Base-by-base conservation (phyloP, 1,139 yeast species). In the Scheffersomyces segobiensis region DNA sequence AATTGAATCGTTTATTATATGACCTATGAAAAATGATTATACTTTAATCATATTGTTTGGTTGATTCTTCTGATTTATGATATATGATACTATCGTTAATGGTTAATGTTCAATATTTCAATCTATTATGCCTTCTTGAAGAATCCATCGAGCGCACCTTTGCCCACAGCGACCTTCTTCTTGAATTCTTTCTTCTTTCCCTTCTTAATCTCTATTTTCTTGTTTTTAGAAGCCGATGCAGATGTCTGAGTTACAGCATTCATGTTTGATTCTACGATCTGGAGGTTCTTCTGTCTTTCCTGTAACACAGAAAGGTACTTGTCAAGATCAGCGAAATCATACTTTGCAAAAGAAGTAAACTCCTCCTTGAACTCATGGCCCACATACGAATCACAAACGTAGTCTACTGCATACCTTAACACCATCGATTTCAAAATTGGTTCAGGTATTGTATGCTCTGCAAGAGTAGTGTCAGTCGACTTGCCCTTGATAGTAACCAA, bases 81-180 rank as follows among this genome's bases (percentile, higher is more conserved):
- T 48, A 52, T 48, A 52, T 39, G 46, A 42, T 32, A 48, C 39
- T 22, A 48, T 48, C 7, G 17, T 20, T 39, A 21, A 42, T 22
- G 14, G 42, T 32, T 3, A 32, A 17, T 17, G 21, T 14, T n/a
- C 26, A 20, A 48, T 48, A 48, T 48, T 17, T 6, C 32, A 24
- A 24, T 5, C 26, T 22, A 17, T 20, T 60, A 69, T 26, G 76
- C 74, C 57, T 65, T 74, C 63, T 79, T 83, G 72, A 87, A 87
- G 63, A 87, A 87, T 54, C 85, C 82, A 67, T 87, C 91, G 46
- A 87, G 74, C 1, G 89, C 89, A 1, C 91, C 91, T 63, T 78
- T 82, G 0, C 86, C 86, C 14, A 76, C 78, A 0, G 84, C 84
- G 0, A 83, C 84, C 60, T 80, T 83, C 57, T 70, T 71, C 0